Evolutionary conservation across 2,329 filamentous ascomycete genomes (phyloP).

Genomic region (Plenodomus lindquistii): DNA sequence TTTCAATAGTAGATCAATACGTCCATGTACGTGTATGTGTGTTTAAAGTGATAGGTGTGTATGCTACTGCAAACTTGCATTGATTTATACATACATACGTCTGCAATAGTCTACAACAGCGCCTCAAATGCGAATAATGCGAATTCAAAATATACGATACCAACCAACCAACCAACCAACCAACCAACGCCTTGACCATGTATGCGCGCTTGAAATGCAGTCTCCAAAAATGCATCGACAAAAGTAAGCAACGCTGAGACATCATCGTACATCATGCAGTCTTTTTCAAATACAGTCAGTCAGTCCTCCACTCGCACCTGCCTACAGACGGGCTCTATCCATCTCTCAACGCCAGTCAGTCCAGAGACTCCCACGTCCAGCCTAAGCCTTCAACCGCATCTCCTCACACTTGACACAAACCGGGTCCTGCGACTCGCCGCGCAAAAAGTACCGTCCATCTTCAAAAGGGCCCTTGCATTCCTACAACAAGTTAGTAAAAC

Average conservation of each 20-base stretch:
- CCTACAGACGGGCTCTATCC: too few species aligned
- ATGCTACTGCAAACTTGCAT: too few species aligned
- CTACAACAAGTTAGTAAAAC: slow-evolving; percentile 33
- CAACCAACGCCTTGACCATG: neutral
- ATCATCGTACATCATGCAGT: neutral
- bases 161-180: too few species aligned
- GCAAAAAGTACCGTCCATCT: slow-evolving; percentile 66
- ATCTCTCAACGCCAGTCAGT: too few species aligned
- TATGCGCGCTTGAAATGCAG: neutral
- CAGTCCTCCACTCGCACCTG: too few species aligned
- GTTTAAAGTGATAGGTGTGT: too few species aligned
- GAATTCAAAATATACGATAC: too few species aligned
- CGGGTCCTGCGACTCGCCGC: slow-evolving; percentile 61
- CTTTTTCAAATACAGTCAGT: neutral
- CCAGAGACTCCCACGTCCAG: neutral
- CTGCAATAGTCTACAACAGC: too few species aligned
- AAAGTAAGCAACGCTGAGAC: neutral
- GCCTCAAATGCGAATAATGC: too few species aligned
- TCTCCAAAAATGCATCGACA: neutral
- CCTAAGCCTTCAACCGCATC: slow-evolving; percentile 61
- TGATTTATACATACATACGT: too few species aligned
- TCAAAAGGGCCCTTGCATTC: slow-evolving; percentile 64
- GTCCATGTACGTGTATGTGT: too few species aligned
- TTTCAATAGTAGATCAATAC: too few species aligned
- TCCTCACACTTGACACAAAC: slow-evolving; percentile 67